Conservation (phyloP, 352 stramenopile species). For the Phytophthora constricta region DNA sequence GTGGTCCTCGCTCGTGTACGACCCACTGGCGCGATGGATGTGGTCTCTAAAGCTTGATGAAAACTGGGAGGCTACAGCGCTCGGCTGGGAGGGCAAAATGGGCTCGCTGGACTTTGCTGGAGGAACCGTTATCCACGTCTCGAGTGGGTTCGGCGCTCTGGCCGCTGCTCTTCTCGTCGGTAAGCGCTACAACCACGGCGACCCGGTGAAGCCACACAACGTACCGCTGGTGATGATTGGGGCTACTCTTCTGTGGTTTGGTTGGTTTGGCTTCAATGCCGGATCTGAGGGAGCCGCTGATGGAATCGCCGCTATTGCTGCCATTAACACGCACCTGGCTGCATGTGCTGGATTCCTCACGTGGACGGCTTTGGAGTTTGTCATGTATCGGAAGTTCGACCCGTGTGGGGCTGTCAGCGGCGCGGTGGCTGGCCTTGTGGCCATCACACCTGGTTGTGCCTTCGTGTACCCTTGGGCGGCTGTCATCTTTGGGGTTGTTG, state of each 20-base stretch:
- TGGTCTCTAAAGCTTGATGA: conserved; percentile 69
- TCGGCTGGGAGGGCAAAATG: conserved; percentile 70
- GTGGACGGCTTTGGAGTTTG: conserved; percentile 63
- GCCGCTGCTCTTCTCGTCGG: conserved; percentile 68
- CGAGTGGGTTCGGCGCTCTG: conserved; percentile 69
- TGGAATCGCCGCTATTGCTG: conserved; percentile 60
- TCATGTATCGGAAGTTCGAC: conserved; percentile 57
- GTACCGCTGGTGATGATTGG: conserved; percentile 82
- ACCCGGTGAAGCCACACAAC: conserved; percentile 76
- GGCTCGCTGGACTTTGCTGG: conserved; percentile 78
- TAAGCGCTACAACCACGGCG: conserved; percentile 71
- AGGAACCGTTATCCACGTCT: conserved; percentile 82
- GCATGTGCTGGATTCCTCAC: conserved; percentile 63
- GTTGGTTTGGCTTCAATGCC: conserved; percentile 84
- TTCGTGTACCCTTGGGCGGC: conserved; percentile 69
- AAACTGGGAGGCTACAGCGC: conserved; percentile 41
- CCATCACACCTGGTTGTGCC: conserved; percentile 69
- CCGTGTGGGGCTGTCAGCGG: conserved; percentile 62
- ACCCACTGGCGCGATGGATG: conserved; percentile 83
- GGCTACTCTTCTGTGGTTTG: conserved; percentile 72
- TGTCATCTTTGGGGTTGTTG: conserved; percentile 77
- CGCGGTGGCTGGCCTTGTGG: conserved; percentile 63
- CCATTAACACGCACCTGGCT: conserved; percentile 73
- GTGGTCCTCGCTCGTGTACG: conserved; percentile 83
- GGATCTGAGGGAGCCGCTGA: conserved; percentile 62